Evolutionary conservation across 2,329 filamentous ascomycete species (phyloP).

Genomic region (Phaeosphaeria sp.): DNA sequence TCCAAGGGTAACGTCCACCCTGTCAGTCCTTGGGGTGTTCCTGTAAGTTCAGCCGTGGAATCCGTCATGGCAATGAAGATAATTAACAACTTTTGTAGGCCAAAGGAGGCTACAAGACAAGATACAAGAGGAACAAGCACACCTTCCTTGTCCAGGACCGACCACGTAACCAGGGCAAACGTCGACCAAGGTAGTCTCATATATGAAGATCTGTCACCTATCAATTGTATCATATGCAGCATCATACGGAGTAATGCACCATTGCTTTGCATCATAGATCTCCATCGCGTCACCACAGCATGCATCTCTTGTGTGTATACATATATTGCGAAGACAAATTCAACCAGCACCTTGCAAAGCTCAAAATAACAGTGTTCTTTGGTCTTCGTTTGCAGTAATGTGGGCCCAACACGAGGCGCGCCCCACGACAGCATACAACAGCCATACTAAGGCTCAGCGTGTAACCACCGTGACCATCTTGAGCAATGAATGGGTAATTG

Average conservation of each 20-base stretch:
- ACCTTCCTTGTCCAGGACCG: conserved; percentile 87
- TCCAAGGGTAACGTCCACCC: conserved; percentile 98
- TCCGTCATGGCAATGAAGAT: neutral
- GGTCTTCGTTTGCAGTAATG: neutral
- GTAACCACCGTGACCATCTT: neutral
- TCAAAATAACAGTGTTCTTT: neutral
- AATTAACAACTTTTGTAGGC: conserved; percentile 49
- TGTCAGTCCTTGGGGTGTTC: conserved; percentile 94
- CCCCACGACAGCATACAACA: neutral
- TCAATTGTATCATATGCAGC: conserved; percentile 26
- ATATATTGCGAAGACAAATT: neutral
- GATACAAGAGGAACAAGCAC: conserved; percentile 87
- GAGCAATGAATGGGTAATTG: neutral
- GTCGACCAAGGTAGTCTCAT: conserved; percentile 54
- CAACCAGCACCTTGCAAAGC: neutral
- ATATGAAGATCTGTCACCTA: conserved; percentile 22
- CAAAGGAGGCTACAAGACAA: conserved; percentile 91
- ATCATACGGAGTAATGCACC: neutral
- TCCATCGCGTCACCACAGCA: neutral
- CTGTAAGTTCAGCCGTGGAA: conserved; percentile 66
- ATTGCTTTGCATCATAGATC: neutral
- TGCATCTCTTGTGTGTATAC: neutral
- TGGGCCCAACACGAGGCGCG: neutral
- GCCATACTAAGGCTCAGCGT: neutral
- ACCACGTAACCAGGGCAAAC: conserved; percentile 88